Evolutionary conservation across 768 basidiomycete genomes (phyloP).

Genomic region (Lentinula raphanica): DNA sequence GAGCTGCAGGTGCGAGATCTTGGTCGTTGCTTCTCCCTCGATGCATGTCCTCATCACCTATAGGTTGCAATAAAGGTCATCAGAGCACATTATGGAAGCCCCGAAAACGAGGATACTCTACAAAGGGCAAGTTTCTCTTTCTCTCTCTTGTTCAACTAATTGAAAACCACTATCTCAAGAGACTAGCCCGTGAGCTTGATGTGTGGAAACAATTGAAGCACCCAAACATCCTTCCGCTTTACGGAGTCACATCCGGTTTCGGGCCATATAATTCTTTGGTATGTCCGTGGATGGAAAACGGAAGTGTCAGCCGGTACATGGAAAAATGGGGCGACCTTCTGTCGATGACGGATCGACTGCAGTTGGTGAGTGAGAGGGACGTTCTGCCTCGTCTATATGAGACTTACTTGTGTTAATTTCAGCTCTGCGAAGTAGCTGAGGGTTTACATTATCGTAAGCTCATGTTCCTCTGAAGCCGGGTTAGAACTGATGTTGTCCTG

Average conservation of each 20-base stretch:
- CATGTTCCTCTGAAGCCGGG: not conserved
- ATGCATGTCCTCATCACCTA: not conserved
- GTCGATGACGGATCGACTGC: constrained; percentile 28
- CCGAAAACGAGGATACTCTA: constrained; percentile 26
- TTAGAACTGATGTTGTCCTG: not conserved
- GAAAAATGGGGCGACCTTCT: constrained; percentile 31
- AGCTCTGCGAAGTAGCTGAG: constrained; percentile 35
- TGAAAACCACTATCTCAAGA: constrained; percentile 19
- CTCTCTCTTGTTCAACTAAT: not conserved
- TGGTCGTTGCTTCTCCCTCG: not conserved
- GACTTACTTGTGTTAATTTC: not conserved
- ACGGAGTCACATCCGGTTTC: constrained; percentile 31
- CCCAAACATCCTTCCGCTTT: constrained; percentile 32
- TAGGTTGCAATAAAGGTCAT: constrained; percentile 36
- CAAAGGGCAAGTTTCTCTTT: constrained; percentile 19
- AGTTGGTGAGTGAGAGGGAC: constrained; percentile 20
- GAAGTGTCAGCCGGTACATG: constrained; percentile 32
- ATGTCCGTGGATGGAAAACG: constrained; percentile 38
- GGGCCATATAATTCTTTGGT: constrained; percentile 34
- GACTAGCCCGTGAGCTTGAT: constrained; percentile 29
- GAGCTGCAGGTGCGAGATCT: constrained; percentile 10
- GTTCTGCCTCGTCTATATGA: too few relatives aligned
- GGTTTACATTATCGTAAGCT: constrained; percentile 34
- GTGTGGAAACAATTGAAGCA: constrained; percentile 35
- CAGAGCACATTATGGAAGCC: constrained; percentile 27